Base-by-base conservation (phyloP, 2,329 filamentous ascomycete genomes). In the Domatiomyces catenatus region DNA sequence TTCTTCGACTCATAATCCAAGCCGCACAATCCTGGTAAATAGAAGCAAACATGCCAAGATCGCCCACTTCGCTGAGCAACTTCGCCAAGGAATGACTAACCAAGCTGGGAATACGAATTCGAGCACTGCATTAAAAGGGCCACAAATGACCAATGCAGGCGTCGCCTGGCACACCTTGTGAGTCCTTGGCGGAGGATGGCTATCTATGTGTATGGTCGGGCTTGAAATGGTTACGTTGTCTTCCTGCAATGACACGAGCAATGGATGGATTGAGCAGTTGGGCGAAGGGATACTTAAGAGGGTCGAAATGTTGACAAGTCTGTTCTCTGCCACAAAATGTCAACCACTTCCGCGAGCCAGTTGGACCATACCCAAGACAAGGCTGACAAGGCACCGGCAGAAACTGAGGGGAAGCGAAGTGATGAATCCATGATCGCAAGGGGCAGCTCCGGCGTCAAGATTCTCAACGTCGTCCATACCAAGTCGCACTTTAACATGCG, bases 401-500 rank as follows among this genome's bases (percentile, higher is more conserved):
- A 39, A 39, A 12, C 10, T 15, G 32, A 39, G 4, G 32, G 15
- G 15, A 39, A 15, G 32, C 15, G 10, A 39, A 39, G 32, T 2
- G 32, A 15, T 2, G 32, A 39, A 39, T 39, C 32, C 32, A 39
- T 15, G 12, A 5, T 39, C 32, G 32, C 32, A 39, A 39, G 10
- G 10, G 12, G 2, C 32, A 17, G 19, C 43, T 45, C 15, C n/a
- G 15, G 19, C 8, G 15, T 45, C 43, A 42, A 44, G 18, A 26
- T 42, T 8, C 45, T 51, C 22, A 24, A 48, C 12, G 44, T 44
- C 36, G 43, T 19, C 36, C 46, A 51, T 46, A 51, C 49, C 45
- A 51, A 51, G 36, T 48, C 46, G 10, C 49, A 48, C 24, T 3
- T 44, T 8, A 48, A 51, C 22, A 24, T 51, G 28, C 49, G 49